phyloP scores from a whole-genome alignment of 345 rosid species.

The Eucalyptus viminalis region DNA sequence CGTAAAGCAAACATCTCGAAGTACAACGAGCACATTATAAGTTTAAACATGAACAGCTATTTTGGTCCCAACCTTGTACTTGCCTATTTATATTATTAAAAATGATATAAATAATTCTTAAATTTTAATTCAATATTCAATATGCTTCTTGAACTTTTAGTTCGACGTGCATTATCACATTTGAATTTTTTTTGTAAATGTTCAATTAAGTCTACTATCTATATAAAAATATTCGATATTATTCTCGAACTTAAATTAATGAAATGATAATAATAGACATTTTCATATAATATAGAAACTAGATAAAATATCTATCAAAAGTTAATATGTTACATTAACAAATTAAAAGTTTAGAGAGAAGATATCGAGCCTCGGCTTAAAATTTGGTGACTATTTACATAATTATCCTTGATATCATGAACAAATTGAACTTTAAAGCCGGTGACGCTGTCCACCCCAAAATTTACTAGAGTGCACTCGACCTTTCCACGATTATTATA shows the following conservation, averaged over 20 bases:
- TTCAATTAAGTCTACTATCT: too few relatives aligned
- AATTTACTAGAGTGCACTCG: neutral
- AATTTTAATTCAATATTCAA: fast-evolving
- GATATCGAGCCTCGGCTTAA: fast-evolving
- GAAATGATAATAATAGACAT: neutral
- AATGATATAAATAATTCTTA: neutral
- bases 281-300: fast-evolving
- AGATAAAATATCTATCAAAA: neutral
- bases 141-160: fast-evolving
- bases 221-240: neutral
- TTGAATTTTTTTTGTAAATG: fast-evolving
- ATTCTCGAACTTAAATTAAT: fast-evolving
- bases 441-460: neutral
- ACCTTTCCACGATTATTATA: neutral
- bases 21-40: neutral
- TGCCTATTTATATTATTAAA: neutral
- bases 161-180: fast-evolving
- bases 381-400: fast-evolving
- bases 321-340: fast-evolving
- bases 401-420: too few relatives aligned
- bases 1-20: neutral
- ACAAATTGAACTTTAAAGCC: neutral
- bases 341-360: fast-evolving
- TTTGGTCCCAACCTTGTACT: neutral
- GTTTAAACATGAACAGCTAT: neutral